Conservation (phyloP, 2,329 filamentous ascomycete genomes). For the Parascedosporium putredinis region DNA sequence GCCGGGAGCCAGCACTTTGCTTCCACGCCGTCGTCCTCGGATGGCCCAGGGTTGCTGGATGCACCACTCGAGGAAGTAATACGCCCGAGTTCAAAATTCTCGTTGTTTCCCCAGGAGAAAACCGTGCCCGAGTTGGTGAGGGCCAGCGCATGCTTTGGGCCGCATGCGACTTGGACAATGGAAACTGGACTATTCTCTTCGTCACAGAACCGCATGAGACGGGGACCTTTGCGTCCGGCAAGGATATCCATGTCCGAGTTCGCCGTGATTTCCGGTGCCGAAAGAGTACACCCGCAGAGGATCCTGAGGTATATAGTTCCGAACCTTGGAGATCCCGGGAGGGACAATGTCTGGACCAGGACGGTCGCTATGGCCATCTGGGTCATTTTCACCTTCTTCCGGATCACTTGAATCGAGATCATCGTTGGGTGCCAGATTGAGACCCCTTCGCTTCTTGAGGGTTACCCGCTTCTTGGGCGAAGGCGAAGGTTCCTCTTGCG, state of each 20-base stretch:
- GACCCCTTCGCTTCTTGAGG: no score
- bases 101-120: background rate
- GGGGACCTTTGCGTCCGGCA: background rate
- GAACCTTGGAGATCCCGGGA: no score
- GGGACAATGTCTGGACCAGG: no score
- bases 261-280: background rate
- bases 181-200: no score
- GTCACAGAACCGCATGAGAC: background rate
- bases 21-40: no score
- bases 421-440: no score
- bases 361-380: no score
- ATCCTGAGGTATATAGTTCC: background rate
- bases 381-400: no score
- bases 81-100: conserved; percentile 28
- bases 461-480: no score
- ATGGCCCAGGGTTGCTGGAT: conserved; percentile 63
- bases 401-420: no score
- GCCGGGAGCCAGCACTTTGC: conserved; percentile 58
- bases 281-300: background rate
- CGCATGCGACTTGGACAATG: background rate
- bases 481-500: no score
- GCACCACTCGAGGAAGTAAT: conserved; percentile 44
- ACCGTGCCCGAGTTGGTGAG: background rate
- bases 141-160: background rate
- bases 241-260: background rate